phyloP scores from a whole-genome alignment of 441 rosid species.

The Erodium moschatum region DNA sequence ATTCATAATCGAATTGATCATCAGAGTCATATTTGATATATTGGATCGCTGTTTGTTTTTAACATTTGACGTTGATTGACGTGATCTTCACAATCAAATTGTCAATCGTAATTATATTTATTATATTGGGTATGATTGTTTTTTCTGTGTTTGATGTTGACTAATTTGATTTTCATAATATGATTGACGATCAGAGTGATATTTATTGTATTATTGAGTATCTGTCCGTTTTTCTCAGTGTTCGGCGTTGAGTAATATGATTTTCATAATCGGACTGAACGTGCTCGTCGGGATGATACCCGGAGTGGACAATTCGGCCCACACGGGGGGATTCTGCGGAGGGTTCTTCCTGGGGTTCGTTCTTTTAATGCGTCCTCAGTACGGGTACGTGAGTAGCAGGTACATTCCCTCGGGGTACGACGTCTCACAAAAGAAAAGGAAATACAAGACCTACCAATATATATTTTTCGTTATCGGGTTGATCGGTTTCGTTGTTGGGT shows the following conservation, averaged over 20 bases:
- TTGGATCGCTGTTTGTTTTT: too few relatives aligned
- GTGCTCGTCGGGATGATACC: constrained; percentile 57
- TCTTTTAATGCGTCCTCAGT: constrained; percentile 70
- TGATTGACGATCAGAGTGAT: too few relatives aligned
- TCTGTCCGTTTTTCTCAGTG: constrained; percentile 35
- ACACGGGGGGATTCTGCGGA: constrained; percentile 67
- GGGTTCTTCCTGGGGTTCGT: constrained; percentile 73
- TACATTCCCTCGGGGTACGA: constrained; percentile 58
- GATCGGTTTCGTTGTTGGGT: constrained; percentile 47
- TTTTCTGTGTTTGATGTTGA: too few relatives aligned
- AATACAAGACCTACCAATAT: constrained; percentile 53
- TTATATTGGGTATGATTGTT: too few relatives aligned
- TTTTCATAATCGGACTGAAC: constrained; percentile 50
- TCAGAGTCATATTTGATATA: too few relatives aligned
- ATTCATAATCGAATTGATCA: too few relatives aligned
- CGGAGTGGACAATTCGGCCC: constrained; percentile 71
- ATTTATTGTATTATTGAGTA: background rate
- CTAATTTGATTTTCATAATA: too few relatives aligned
- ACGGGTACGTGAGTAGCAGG: constrained; percentile 56
- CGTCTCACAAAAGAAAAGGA: constrained; percentile 43
- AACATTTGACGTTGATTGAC: too few relatives aligned
- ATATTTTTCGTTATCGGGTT: constrained; percentile 34
- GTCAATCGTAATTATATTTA: too few relatives aligned
- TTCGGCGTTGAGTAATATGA: constrained; percentile 41
- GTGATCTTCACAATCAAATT: too few relatives aligned